Conservation (phyloP, 305 asterid species). For the Ajuga reptans region DNA sequence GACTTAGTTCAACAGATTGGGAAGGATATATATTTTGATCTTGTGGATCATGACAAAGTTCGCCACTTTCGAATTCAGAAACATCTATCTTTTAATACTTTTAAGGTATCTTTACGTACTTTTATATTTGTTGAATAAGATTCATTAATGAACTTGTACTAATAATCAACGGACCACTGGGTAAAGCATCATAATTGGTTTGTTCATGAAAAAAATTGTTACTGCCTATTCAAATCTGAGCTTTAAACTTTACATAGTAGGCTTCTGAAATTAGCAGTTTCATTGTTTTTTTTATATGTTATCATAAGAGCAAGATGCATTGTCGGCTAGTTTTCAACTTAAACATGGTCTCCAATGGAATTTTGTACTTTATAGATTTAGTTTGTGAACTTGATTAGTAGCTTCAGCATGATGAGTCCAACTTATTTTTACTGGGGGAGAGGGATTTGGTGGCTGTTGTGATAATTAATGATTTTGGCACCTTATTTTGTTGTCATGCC, state of each 20-base stretch:
- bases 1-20: slow-evolving; percentile 71
- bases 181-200: background rate
- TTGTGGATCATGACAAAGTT: slow-evolving; percentile 83
- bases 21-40: slow-evolving; percentile 62
- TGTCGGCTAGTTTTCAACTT: background rate
- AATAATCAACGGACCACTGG: background rate
- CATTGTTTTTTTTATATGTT: slow-evolving; percentile 5
- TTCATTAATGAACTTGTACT: background rate
- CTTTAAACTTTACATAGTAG: background rate
- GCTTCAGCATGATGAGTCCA: background rate
- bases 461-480: slow-evolving; percentile 7
- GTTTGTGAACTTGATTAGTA: background rate
- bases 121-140: slow-evolving; percentile 12
- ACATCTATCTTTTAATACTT: slow-evolving; percentile 48
- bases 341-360: background rate
- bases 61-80: slow-evolving; percentile 70
- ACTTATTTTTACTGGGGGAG: background rate
- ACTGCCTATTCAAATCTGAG: background rate
- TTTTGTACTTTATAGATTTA: background rate
- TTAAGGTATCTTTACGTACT: slow-evolving; percentile 47
- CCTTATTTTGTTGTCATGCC: slow-evolving; percentile 14
- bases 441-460: slow-evolving; percentile 4
- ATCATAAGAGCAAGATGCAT: background rate
- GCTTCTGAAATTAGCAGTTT: background rate
- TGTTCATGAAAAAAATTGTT: background rate